phyloP scores from a whole-genome alignment of 2,329 filamentous ascomycete species.

The Myriangium duriaei region DNA sequence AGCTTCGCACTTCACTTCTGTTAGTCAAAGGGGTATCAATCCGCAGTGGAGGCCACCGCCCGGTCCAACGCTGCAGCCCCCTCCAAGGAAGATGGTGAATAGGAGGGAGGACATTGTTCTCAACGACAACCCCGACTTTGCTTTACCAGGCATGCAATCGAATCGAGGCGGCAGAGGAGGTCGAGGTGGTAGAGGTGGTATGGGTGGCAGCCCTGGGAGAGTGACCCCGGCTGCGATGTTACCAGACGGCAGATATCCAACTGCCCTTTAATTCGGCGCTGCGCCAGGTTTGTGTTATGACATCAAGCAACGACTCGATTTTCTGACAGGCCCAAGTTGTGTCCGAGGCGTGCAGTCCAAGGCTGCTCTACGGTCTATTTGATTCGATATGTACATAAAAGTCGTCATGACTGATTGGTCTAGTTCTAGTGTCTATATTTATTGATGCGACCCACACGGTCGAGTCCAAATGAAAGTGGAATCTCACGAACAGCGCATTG shows the following conservation, averaged over 20 bases:
- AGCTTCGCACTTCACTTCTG: conserved; percentile 74
- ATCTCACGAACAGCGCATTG: no score
- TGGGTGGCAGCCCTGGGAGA: conserved; percentile 15
- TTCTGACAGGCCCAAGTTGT: no score
- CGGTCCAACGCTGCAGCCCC: conserved; percentile 28
- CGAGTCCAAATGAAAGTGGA: no score
- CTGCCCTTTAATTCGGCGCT: conserved; percentile 1
- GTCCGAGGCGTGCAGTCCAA: no score
- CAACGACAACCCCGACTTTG: conserved; percentile 75
- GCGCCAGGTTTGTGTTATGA: no score
- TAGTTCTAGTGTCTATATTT: no score
- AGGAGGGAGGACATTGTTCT: conserved; percentile 52
- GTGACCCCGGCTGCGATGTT: conserved; percentile 13
- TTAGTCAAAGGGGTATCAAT: conserved; percentile 79
- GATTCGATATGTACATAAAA: no score
- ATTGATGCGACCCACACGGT: no score
- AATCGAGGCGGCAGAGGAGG: conserved; percentile 19
- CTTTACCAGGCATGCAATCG: conserved; percentile 44
- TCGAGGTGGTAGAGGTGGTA: conserved; percentile 22
- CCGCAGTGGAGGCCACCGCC: conserved; percentile 61
- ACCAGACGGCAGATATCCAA: conserved; percentile 9
- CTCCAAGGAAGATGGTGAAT: conserved; percentile 19
- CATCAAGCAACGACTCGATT: no score
- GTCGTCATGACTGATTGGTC: no score
- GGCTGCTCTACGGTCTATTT: no score